Evolutionary conservation across 495 filamentous ascomycete species (phyloP).

Genomic region (Neurospora intermedia): DNA sequence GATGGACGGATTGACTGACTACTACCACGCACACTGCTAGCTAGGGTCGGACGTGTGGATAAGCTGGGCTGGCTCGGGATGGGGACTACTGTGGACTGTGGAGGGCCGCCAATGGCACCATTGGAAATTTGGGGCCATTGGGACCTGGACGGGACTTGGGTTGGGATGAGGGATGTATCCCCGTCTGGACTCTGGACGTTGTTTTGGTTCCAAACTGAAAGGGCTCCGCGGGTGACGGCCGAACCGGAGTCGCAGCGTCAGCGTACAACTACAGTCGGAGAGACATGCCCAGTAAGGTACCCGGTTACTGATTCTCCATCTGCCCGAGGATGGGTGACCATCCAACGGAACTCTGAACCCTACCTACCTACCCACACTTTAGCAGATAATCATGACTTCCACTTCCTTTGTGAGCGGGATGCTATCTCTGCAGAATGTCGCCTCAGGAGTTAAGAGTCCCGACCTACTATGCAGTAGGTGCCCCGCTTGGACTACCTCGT

Average conservation of each 20-base stretch:
- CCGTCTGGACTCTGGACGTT: not conserved
- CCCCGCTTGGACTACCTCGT: not conserved
- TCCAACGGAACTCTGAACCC: not conserved
- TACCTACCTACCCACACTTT: not conserved
- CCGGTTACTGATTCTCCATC: not conserved
- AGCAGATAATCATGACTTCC: not conserved
- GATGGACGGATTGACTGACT: not conserved
- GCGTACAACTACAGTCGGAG: not conserved
- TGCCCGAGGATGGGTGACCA: not conserved
- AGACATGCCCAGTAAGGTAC: not conserved
- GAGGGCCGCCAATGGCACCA: not conserved
- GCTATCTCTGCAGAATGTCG: not conserved
- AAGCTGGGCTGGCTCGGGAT: not conserved
- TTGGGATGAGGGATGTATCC: not conserved
- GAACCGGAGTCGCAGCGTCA: not conserved
- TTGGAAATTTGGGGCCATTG: not conserved
- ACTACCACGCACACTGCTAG: not conserved
- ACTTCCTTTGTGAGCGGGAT: not conserved
- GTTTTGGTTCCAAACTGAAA: not conserved
- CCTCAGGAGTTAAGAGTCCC: not conserved
- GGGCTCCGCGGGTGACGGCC: not conserved
- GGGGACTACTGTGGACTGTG: not conserved
- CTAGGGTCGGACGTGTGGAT: not conserved
- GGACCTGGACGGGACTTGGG: not conserved
- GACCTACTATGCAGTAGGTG: not conserved